Percentiles rank a stretch among this genome's conserved stretches.
Conservation (phyloP, 768 basidiomycete genomes). For the Leccinum pellstonianum region DNA sequence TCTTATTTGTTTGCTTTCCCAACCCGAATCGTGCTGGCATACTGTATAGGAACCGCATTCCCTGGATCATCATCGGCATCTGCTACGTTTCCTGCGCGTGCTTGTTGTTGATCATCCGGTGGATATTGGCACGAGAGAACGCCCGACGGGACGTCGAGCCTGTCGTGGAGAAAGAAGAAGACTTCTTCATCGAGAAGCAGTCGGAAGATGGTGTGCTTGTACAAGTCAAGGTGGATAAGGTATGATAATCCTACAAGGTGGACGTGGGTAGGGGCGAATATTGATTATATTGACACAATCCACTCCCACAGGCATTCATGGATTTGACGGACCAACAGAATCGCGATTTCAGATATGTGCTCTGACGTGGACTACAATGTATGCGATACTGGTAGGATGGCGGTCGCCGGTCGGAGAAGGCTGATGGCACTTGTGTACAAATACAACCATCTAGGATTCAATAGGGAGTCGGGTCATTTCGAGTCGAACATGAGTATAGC, state of each 20-base stretch:
- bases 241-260: conserved; percentile 20
- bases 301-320: conserved; percentile 49
- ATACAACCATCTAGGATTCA: conserved; percentile 13
- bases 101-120: conserved; percentile 33
- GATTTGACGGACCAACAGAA: conserved; percentile 75
- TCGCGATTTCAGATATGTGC: conserved; percentile 69
- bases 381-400: neutral
- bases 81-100: conserved; percentile 39
- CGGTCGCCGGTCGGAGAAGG: neutral
- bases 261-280: neutral
- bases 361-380: conserved; percentile 36
- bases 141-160: conserved; percentile 59
- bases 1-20: neutral
- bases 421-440: neutral
- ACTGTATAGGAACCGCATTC: conserved; percentile 59
- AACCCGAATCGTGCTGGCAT: neutral
- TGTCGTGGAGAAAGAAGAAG: conserved; percentile 54
- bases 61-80: conserved; percentile 50
- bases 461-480: neutral
- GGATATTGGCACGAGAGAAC: conserved; percentile 61
- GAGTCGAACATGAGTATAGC: neutral
- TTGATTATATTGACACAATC: neutral
- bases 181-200: conserved; percentile 56
- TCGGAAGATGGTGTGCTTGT: conserved; percentile 51
- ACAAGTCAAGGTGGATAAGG: conserved; percentile 64